Evolutionary conservation across 2,329 filamentous ascomycete genomes (phyloP), one percentile per base, ranked within the genome.

Genomic region (Phaeosphaeria sp.): DNA sequence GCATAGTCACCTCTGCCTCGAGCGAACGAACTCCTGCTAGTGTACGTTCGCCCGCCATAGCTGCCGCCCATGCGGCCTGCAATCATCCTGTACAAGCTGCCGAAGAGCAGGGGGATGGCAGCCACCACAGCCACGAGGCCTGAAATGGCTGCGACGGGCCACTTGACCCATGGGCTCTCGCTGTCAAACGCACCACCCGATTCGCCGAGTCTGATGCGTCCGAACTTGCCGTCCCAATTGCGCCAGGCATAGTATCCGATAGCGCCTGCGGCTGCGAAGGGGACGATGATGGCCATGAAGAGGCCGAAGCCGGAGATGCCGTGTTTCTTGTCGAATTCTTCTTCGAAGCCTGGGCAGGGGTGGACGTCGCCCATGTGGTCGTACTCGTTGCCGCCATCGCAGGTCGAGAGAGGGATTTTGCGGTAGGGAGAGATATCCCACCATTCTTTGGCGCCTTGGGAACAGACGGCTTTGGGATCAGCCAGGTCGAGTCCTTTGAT

Each of bases 181-280:
- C 86, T 84, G 71, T 93, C 87, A 27, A 72, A 73, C 11, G 64
- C 61, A 13, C 62, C 56, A 1, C 69, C 63, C 6, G 64, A 64
- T 7, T 97, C 95, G 55, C 95, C 95, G 15, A 99, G 87, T 21
- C 92, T 87, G 74, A 99, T 82, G 74, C 94, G 89, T 11, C 95
- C 95, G 74, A 98, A 96, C 74, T 96, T 96, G 77, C 88, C 88
- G 67, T 88, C 89, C 91, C 92, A 97, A 78, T 91, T 91, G 59
- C 82, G 86, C 82, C 89, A 97, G 20, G 94, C 89, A 78, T 88
- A 97, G 82, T 91, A 97, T 40, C 95, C 95, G 15, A 90, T 83
- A 4, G 83, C 89, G 1, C 81, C 85, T 1, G 95, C 94, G 0
- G 88, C 80, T 1, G 79, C 83, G 57, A 98, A 84, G 0, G 94